Percentiles rank a stretch among this genome's conserved stretches.
Conservation (phyloP, 2,329 filamentous ascomycete species). For the Aspergillus latus region DNA sequence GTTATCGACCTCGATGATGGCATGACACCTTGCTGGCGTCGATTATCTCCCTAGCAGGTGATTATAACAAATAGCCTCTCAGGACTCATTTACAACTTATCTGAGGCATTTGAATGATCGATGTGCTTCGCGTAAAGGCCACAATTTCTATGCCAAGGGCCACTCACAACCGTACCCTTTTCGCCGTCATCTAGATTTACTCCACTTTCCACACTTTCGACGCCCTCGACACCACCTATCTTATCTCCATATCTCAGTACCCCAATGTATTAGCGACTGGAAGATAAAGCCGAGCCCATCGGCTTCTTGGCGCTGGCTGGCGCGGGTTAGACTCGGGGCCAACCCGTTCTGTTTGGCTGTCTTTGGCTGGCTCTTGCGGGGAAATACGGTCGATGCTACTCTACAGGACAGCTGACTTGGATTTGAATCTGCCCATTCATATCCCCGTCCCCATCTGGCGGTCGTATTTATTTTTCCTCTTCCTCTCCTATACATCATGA, state of each 20-base stretch:
- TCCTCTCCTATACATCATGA: background rate
- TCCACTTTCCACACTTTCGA: background rate
- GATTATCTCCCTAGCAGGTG: too few relatives aligned
- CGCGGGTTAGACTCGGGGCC: background rate
- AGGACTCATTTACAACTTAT: too few relatives aligned
- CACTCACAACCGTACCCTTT: background rate
- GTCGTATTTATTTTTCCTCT: background rate
- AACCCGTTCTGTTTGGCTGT: background rate
- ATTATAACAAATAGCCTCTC: too few relatives aligned
- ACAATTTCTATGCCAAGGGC: background rate
- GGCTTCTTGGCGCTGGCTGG: background rate
- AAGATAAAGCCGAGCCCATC: background rate
- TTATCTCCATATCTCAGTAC: too few relatives aligned
- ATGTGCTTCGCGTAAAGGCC: background rate
- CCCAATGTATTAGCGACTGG: background rate
- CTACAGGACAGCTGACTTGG: background rate
- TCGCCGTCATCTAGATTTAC: background rate
- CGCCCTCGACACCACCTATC: too few relatives aligned
- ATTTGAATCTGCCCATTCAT: background rate
- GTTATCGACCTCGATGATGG: too few relatives aligned
- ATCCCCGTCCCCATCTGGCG: background rate
- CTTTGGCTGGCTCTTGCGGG: background rate
- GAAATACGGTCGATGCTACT: conserved; percentile 1
- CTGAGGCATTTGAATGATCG: too few relatives aligned
- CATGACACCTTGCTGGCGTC: too few relatives aligned